phyloP scores from a whole-genome alignment of 345 rosid species.

The Acer negundo region DNA sequence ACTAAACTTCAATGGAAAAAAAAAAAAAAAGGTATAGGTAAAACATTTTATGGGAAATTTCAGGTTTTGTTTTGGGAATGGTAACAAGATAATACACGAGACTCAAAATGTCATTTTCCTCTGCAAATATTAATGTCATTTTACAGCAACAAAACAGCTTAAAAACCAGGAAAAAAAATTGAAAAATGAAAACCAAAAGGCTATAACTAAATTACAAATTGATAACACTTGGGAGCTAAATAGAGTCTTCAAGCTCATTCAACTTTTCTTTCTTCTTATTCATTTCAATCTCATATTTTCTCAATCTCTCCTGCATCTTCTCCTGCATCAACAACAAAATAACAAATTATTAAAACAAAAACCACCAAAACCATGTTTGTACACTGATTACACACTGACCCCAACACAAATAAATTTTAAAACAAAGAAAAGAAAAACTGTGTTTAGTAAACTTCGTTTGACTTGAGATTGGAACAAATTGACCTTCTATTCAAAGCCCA shows the following conservation, averaged over 20 bases:
- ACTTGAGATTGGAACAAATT: not conserved
- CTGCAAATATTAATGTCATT: not conserved
- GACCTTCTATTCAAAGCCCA: not conserved
- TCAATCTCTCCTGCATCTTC: constrained; percentile 79
- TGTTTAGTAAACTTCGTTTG: not conserved
- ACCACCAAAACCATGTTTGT: no score
- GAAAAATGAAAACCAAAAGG: no score
- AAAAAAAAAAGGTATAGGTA: not conserved
- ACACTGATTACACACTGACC: not conserved
- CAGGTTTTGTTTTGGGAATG: not conserved
- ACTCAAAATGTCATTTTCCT: not conserved
- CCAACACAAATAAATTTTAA: not conserved
- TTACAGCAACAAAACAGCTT: not conserved
- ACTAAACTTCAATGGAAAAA: not conserved
- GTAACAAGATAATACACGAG: not conserved
- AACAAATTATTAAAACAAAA: not conserved
- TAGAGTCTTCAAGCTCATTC: constrained; percentile 56
- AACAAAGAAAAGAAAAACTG: not conserved
- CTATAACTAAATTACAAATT: not conserved
- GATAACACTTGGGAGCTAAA: constrained; percentile 18
- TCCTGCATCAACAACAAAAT: constrained; percentile 39
- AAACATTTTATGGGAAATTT: not conserved
- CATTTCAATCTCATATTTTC: constrained; percentile 62
- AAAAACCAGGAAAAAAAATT: no score
- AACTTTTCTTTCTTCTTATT: constrained; percentile 45